Evolutionary conservation across 805 yeast species (phyloP).

Genomic region (Nakazawaea wyomingensis): DNA sequence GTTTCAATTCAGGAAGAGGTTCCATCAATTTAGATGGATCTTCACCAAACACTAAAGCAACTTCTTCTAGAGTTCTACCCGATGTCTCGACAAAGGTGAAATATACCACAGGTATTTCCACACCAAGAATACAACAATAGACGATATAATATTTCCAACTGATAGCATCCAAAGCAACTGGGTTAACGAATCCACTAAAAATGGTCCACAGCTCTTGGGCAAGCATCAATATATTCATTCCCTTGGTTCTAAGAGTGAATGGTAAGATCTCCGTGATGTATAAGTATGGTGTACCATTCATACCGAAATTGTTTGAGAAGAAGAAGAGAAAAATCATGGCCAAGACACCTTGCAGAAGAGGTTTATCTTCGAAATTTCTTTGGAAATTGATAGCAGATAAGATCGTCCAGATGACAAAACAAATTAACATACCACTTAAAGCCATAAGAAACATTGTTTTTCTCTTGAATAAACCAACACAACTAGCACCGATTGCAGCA

Average conservation of each 20-base stretch:
- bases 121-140: slow-evolving; percentile 26
- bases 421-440: too few species aligned
- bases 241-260: slow-evolving; percentile 26
- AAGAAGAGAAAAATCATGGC: slow-evolving; percentile 45
- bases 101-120: slow-evolving; percentile 26
- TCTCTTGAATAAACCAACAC: too few species aligned
- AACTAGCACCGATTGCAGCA: too few species aligned
- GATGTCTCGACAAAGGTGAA: slow-evolving; percentile 32
- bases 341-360: slow-evolving; percentile 39
- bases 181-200: slow-evolving; percentile 21
- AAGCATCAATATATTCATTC: slow-evolving; percentile 15
- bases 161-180: slow-evolving; percentile 34
- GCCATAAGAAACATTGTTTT: too few species aligned
- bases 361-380: slow-evolving; percentile 32
- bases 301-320: slow-evolving; percentile 35
- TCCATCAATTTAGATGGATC: background rate
- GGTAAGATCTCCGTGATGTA: slow-evolving; percentile 38
- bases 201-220: slow-evolving; percentile 15
- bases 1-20: background rate
- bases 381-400: slow-evolving; percentile 42
- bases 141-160: slow-evolving; percentile 33
- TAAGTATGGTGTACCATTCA: slow-evolving; percentile 40
- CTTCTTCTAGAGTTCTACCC: slow-evolving; percentile 35
- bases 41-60: slow-evolving; percentile 19
- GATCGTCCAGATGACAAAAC: slow-evolving; percentile 40